These are phyloP conservation scores for Cladosporium sp. DNA, from an alignment of 2,329 filamentous ascomycete genomes.

Conservation along the genomic window DNA sequence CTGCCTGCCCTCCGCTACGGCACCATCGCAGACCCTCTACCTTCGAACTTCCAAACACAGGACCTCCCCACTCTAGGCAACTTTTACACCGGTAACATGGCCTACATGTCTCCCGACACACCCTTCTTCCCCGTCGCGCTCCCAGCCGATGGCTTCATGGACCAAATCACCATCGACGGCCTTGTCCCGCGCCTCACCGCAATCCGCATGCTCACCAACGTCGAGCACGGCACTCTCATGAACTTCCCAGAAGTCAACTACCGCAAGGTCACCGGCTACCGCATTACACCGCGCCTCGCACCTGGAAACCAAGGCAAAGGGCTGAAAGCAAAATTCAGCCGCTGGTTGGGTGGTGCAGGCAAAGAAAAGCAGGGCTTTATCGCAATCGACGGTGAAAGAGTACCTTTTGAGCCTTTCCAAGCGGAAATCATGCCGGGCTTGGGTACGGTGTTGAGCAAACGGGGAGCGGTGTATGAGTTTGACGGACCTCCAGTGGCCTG, in stretches of 20 bases:
- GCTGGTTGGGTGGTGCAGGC: conserved; percentile 35
- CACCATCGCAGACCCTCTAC: conserved; percentile 74
- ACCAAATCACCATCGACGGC: conserved; percentile 79
- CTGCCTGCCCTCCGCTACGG: conserved; percentile 77
- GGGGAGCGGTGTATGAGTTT: conserved; percentile 70
- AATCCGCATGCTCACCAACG: conserved; percentile 68
- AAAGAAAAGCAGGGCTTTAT: conserved; percentile 76
- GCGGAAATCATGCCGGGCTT: conserved; percentile 82
- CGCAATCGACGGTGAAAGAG: conserved; percentile 87
- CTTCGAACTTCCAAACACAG: conserved; percentile 72
- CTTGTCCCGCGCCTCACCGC: conserved; percentile 68
- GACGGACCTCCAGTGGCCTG: conserved; percentile 33
- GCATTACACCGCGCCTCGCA: conserved; percentile 66
- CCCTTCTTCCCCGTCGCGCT: conserved; percentile 87
- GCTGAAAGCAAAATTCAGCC: conserved; percentile 28
- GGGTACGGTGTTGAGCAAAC: conserved; percentile 80
- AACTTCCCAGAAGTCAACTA: conserved; percentile 77
- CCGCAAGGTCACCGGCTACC: conserved; percentile 82
- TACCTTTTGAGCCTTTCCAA: conserved; percentile 88
- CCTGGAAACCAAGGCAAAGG: conserved; percentile 20
- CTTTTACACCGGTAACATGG: conserved; percentile 95
- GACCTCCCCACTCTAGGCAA: conserved; percentile 80
- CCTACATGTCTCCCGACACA: conserved; percentile 81
- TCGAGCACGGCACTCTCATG: conserved; percentile 76
- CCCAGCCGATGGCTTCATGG: conserved; percentile 81